These are phyloP conservation scores for Penicillium bialowiezense DNA, from an alignment of 495 filamentous ascomycete species.

Conservation along the genomic window DNA sequence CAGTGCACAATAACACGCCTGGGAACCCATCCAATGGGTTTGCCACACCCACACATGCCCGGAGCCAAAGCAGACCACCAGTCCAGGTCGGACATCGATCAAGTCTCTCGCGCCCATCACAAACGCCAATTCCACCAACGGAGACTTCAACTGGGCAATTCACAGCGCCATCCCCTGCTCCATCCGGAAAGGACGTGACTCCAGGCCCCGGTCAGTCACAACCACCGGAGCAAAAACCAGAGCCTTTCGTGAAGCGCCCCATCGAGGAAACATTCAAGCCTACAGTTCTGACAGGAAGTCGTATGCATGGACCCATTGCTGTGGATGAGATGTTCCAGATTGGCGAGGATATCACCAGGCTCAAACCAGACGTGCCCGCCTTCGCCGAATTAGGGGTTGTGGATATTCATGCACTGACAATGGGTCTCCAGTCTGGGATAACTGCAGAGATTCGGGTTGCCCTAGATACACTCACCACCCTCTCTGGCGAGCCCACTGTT, in stretches of 20 bases:
- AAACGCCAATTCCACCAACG: conserved; percentile 29
- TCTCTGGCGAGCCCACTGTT: conserved; percentile 61
- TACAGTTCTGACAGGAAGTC: conserved; percentile 51
- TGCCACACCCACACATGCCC: conserved; percentile 38
- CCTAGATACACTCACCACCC: conserved; percentile 73
- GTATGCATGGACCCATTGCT: conserved; percentile 64
- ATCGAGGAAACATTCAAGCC: conserved; percentile 53
- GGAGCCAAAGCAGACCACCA: conserved; percentile 38
- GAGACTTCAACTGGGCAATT: conserved; percentile 33
- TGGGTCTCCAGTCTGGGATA: conserved; percentile 90
- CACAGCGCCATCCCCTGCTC: conserved; percentile 33
- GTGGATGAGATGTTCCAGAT: conserved; percentile 58
- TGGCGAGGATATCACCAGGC: conserved; percentile 58
- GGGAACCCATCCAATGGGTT: conserved; percentile 39
- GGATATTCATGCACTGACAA: conserved; percentile 87
- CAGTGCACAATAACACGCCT: conserved; percentile 33
- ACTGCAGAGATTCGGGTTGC: conserved; percentile 83
- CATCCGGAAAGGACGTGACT: conserved; percentile 31
- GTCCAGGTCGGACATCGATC: conserved; percentile 35
- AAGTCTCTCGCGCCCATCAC: conserved; percentile 38
- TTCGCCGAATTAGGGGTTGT: conserved; percentile 80
- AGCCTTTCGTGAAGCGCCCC: conserved; percentile 45
- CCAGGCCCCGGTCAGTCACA: conserved; percentile 41
- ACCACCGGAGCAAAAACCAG: conserved; percentile 39
- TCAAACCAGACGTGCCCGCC: conserved; percentile 69